Percentiles rank a stretch among this genome's conserved stretches.
Conservation (phyloP, 2,329 filamentous ascomycete species). For the Byssoonygena ceratinophila region DNA sequence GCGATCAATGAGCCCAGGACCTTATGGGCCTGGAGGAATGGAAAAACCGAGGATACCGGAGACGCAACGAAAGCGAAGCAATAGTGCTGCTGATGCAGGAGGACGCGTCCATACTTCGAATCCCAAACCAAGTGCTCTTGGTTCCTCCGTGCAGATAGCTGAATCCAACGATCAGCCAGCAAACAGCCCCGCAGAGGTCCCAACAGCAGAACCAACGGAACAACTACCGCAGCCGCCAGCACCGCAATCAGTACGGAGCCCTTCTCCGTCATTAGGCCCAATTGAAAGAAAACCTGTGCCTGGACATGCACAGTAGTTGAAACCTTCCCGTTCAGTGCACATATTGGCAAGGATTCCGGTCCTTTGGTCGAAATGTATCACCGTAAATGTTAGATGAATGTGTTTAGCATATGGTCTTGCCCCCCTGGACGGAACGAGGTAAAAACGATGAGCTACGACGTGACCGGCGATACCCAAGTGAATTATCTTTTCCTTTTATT, state of each 20-base stretch:
- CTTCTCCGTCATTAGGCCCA: conserved; percentile 32
- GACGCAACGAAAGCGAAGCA: conserved; percentile 34
- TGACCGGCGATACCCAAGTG: conserved; percentile 12
- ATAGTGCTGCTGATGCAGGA: conserved; percentile 33
- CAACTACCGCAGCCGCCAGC: conserved; percentile 7
- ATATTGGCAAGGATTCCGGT: not conserved
- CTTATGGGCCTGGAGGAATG: conserved; percentile 34
- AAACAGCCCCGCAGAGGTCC: not conserved
- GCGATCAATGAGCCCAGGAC: conserved; percentile 37
- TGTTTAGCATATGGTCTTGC: conserved; percentile 8
- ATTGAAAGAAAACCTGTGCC: conserved; percentile 49
- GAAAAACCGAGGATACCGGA: conserved; percentile 33
- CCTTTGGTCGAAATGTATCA: conserved; percentile 3
- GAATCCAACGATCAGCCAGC: not conserved
- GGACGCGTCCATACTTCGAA: not conserved
- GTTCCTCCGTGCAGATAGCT: conserved; percentile 1
- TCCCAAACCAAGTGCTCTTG: conserved; percentile 14
- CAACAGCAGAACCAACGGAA: not conserved
- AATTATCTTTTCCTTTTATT: not conserved
- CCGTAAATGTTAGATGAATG: conserved; percentile 2
- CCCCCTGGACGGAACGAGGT: conserved; percentile 1
- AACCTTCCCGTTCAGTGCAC: not conserved
- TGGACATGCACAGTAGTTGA: conserved; percentile 36
- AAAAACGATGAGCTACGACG: conserved; percentile 10
- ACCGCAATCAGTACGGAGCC: conserved; percentile 33